A percentile compares a stretch with the other conserved stretches of the same genome.
Conservation (phyloP, 768 basidiomycete genomes). For the Psilocybe subaeruginosa region DNA sequence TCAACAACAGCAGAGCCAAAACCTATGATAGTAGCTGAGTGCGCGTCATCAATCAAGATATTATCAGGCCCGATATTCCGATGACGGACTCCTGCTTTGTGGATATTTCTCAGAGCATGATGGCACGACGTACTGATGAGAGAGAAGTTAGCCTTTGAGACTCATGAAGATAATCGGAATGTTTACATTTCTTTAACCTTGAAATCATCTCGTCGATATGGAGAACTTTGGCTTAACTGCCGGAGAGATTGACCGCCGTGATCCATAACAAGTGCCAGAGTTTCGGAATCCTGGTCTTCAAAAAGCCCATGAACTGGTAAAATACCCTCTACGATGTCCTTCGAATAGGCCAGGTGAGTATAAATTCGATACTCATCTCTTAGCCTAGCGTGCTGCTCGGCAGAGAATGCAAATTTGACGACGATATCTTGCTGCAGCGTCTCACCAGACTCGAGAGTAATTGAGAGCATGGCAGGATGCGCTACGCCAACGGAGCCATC, state of each 20-base stretch:
- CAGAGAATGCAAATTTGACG: constrained; percentile 4
- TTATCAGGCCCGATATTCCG: constrained; percentile 7
- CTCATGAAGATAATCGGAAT: too few relatives aligned
- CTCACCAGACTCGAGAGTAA: neutral
- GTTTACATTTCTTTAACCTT: too few relatives aligned
- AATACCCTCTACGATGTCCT: neutral
- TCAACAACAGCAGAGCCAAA: constrained; percentile 3
- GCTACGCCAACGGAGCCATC: neutral
- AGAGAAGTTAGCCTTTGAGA: neutral
- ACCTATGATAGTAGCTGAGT: neutral
- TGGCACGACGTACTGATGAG: neutral
- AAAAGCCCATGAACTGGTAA: constrained; percentile 6
- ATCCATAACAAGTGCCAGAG: constrained; percentile 3
- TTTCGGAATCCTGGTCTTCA: constrained; percentile 2
- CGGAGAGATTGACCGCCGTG: neutral
- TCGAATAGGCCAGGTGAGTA: neutral
- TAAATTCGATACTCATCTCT: neutral
- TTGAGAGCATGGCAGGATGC: neutral
- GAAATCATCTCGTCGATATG: too few relatives aligned
- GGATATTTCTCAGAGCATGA: neutral
- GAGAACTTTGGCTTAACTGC: neutral
- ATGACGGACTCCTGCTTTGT: constrained; percentile 7
- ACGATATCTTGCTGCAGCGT: neutral
- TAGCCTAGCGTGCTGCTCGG: neutral
- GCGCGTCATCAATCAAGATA: neutral